Evolutionary conservation across 108 stramenopile species (phyloP).

Genomic region (Fistulifera pelliculosa): DNA sequence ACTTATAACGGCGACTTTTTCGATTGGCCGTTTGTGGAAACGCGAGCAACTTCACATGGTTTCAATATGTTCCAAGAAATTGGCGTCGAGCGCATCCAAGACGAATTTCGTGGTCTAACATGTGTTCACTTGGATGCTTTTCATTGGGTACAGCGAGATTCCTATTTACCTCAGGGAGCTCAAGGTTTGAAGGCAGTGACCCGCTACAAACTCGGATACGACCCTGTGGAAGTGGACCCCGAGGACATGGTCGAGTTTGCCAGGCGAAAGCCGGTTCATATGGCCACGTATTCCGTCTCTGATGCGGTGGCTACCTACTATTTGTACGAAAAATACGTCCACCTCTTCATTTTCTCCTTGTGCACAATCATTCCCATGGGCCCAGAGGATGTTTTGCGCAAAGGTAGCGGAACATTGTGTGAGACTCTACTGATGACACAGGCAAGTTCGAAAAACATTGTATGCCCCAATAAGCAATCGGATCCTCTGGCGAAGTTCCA

Average conservation of each 20-base stretch:
- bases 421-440: conserved; percentile 97
- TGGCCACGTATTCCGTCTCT: conserved; percentile 98
- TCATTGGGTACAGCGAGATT: conserved; percentile 98
- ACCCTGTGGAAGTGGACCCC: conserved; percentile 98
- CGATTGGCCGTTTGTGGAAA: conserved; percentile 97
- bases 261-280: conserved; percentile 82
- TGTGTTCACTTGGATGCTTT: conserved; percentile 95
- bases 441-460: conserved; percentile 83
- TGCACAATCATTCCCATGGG: conserved; percentile 99
- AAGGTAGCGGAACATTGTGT: conserved; percentile 94
- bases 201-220: conserved; percentile 96
- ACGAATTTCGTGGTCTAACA: conserved; percentile 70
- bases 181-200: conserved; percentile 99
- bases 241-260: conserved; percentile 98
- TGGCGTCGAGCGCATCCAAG: conserved; percentile 56
- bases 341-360: conserved; percentile 97
- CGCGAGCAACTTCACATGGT: conserved; percentile 73
- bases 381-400: conserved; percentile 96
- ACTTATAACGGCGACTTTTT: conserved; percentile 99
- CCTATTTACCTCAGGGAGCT: conserved; percentile 95
- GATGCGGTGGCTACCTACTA: conserved; percentile 99
- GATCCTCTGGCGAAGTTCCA: conserved; percentile 84
- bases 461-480: conserved; percentile 97
- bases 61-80: conserved; percentile 82
- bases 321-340: conserved; percentile 95